These are phyloP conservation scores for Gnomoniopsis sp. DNA, from an alignment of 2,329 filamentous ascomycete species.

Conservation along the genomic window DNA sequence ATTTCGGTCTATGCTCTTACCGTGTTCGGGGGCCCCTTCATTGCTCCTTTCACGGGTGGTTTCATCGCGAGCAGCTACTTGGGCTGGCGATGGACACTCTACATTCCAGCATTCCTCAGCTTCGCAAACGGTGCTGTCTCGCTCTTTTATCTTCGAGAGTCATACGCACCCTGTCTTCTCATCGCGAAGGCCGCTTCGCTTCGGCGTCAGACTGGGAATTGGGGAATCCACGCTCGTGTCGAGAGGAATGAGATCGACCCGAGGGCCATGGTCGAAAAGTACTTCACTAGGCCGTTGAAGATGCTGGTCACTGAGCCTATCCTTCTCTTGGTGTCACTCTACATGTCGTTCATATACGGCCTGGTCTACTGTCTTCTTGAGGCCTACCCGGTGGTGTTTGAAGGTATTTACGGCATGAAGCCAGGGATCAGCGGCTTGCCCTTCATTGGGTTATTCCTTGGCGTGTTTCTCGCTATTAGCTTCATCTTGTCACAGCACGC, in stretches of 20 bases:
- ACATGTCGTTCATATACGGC: conserved; percentile 18
- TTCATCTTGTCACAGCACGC: conserved; percentile 26
- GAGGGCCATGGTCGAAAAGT: conserved; percentile 15
- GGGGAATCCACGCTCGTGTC: conserved; percentile 10
- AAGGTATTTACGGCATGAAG: conserved; percentile 26
- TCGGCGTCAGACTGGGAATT: conserved; percentile 23
- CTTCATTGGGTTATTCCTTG: conserved; percentile 28
- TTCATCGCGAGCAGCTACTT: conserved; percentile 5
- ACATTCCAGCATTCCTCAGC: conserved; percentile 8
- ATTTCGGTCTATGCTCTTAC: conserved; percentile 12
- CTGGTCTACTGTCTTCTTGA: conserved; percentile 14
- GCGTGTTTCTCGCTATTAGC: conserved; percentile 4
- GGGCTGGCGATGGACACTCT: conserved; percentile 14
- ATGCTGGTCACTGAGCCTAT: conserved; percentile 52
- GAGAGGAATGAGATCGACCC: conserved; percentile 11
- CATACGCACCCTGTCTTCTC: conserved; percentile 10
- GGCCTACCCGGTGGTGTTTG: conserved; percentile 23
- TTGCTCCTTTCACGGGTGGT: conserved; percentile 6
- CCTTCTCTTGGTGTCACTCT: conserved; percentile 41
- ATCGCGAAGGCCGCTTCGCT: conserved; percentile 3
- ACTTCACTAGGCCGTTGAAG: conserved; percentile 22
- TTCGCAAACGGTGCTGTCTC: conserved; percentile 4
- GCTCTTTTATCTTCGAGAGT: conserved; percentile 7
- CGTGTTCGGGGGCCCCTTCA: conserved; percentile 14
- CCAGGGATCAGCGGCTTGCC: conserved; percentile 26